Evolutionary conservation across 2,329 filamentous ascomycete species (phyloP).

Genomic region (Penicillium sp.): DNA sequence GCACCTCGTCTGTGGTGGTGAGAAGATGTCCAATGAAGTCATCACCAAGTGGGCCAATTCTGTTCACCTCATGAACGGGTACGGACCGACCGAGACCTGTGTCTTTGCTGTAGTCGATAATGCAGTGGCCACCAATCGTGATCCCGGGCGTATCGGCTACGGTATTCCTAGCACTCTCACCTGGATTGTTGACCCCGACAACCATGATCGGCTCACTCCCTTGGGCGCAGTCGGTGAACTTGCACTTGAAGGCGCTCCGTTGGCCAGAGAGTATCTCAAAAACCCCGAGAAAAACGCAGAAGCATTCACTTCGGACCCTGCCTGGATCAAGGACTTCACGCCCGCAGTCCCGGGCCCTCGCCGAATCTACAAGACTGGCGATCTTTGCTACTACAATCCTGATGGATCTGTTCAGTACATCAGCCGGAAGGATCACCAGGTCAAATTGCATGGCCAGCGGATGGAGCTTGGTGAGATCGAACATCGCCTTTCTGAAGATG

Average conservation of each 20-base stretch:
- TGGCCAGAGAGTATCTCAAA: constrained; percentile 43
- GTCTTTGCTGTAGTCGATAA: constrained; percentile 33
- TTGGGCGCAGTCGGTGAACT: constrained; percentile 39
- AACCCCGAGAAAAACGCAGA: constrained; percentile 35
- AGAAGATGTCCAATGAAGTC: constrained; percentile 69
- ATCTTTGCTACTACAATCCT: constrained; percentile 32
- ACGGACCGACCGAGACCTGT: constrained; percentile 39
- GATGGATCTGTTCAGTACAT: constrained; percentile 41
- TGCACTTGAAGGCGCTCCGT: constrained; percentile 36
- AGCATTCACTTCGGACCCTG: constrained; percentile 29
- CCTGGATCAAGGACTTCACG: constrained; percentile 25
- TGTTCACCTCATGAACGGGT: constrained; percentile 39
- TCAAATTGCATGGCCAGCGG: constrained; percentile 64
- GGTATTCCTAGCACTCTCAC: constrained; percentile 27
- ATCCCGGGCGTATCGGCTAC: constrained; percentile 27
- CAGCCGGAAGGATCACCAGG: constrained; percentile 63
- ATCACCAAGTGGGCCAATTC: constrained; percentile 62
- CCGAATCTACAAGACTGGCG: constrained; percentile 32
- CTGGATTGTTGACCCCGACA: constrained; percentile 37
- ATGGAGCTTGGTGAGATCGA: constrained; percentile 58
- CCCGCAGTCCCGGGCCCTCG: constrained; percentile 7
- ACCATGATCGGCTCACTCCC: constrained; percentile 34
- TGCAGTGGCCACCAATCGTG: constrained; percentile 25
- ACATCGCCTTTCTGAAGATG: constrained; percentile 33
- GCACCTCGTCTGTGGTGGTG: constrained; percentile 45